Base-by-base conservation (phyloP, 495 filamentous ascomycete species). In the Monascus purpureus region DNA sequence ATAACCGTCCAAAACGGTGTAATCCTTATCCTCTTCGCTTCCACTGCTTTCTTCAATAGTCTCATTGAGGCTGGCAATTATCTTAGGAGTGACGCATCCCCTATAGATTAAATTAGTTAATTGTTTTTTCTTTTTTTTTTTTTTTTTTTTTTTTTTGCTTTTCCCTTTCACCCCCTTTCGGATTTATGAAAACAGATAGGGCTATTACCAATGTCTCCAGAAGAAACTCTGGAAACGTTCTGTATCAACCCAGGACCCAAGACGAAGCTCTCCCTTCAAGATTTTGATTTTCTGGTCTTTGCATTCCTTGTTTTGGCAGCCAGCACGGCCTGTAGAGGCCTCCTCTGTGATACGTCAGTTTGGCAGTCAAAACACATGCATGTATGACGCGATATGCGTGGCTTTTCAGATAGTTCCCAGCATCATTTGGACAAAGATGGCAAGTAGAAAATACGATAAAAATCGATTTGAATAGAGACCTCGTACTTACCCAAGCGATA, bases 161-260 rank as follows among this genome's bases (percentile, higher is more conserved):
- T 4, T 22, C 20, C 9, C 20, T 22, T 22, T 22, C 68, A n/a
- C n/a, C n/a, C n/a, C n/a, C n/a, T n/a, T n/a, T n/a, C n/a, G n/a
- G n/a, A n/a, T n/a, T n/a, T n/a, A n/a, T n/a, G n/a, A n/a, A n/a
- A n/a, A n/a, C n/a, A n/a, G n/a, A n/a, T n/a, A n/a, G n/a, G n/a
- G n/a, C n/a, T n/a, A n/a, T 46, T 58, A 88, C 85, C 85, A 93
- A 50, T 93, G 85, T 36, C 73, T 69, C 72, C 73, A 93, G 28
- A 47, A 44, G 65, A 68, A 90, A 36, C 57, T 53, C 31, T 66
- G 61, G 25, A 61, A 46, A 4, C 46, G 53, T 0, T 61, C 39
- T 16, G 68, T 59, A 8, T 68, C 63, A 28, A 90, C 61, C 64
- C 73, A 77, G 27, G 61, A 61, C 17, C 80, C 86, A 17, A 77